Base-by-base conservation (phyloP, 106 monocot genomes). In the Chionographis japonica region DNA sequence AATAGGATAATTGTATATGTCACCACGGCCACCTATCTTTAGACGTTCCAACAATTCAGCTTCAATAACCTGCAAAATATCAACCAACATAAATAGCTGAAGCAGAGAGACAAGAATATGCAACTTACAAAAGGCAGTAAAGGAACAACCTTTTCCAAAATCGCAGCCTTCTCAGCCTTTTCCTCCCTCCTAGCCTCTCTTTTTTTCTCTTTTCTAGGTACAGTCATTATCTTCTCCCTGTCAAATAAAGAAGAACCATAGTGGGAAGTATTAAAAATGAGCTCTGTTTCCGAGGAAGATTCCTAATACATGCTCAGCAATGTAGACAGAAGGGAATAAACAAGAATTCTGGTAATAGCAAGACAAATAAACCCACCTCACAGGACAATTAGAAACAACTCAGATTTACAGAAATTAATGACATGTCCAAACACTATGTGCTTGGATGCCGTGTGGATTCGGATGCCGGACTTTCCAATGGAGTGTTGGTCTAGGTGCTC, bases 151-250 rank as follows among this genome's bases (percentile, higher is more conserved):
- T 95, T 95, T 17, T 95, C 95, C 12, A 95, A 60, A 53, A 81
- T 59, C 53, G 95, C 95, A 68, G 95, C 95, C 57, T 79, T 92
- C 74, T 89, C 86, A 66, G 95, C 95, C 61, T 92, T 92, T 56
- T 89, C 84, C 78, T 89, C 88, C 69, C 92, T 89, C 59, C 92
- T 88, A 57, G 84, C 72, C 72, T 92, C 89, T 79, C 91, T 81
- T 65, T 92, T 89, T 61, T 82, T 84, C 68, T 86, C 86, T 78
- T 92, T 95, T 74, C 84, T 82, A 41, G 95, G 95, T 40, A 92
- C 67, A 58, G 92, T 95, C 86, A 92, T 80, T 58, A 92, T 79
- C 80, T 92, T 95, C 73, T 95, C 95, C 84, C 92, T 95, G 56
- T 1, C 27, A 56, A 63, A n/a, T 3, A 51, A 43, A 70, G 51